Evolutionary conservation across 805 yeast species (phyloP), one percentile per base, ranked within the genome.

Genomic region (Monosporozyma aquatica): DNA sequence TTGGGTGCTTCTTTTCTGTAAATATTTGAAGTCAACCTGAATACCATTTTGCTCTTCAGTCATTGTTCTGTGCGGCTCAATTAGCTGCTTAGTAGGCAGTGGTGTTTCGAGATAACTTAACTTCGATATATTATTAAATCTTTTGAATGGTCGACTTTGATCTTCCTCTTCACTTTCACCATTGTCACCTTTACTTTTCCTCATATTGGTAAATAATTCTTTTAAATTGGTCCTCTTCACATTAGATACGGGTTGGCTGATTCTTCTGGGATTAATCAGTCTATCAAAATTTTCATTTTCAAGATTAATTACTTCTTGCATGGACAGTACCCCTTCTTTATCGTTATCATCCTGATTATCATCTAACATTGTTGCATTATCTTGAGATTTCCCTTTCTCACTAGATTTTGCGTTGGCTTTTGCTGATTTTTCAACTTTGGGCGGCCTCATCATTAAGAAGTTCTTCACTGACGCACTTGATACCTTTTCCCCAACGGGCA

Each of bases 191-290:
- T n/a, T 26, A 18, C 27, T 14, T 35, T 15, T 40, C 25, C 42
- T 48, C 23, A 52, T 50, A 25, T 43, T 48, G 4, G 40, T 41
- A 28, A 58, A 53, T 2, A 58, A 41, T 30, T 55, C 48, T 35
- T 51, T 54, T 11, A 58, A 44, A 11, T 48, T 49, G 1, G 61
- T 52, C 27, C 43, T 55, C 44, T 55, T 58, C 21, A 45, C 45
- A 37, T 46, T 49, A 1, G 45, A 23, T 6, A 37, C 5, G 2
- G 57, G 55, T 13, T 40, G 40, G 6, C 43, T 25, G 7, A 47
- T 34, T 33, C 46, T 43, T 13, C 40, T 49, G 1, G 47, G 30
- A 20, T 47, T 33, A 17, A 41, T 36, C 15, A 43, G 10, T 20
- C 37, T 41, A 14, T 42, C 40, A 18, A 46, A 41, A 11, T 25